A percentile compares a stretch with the other conserved stretches of the same genome.
Conservation (phyloP, 768 basidiomycete species). For the Neoboletus brunneissimus region DNA sequence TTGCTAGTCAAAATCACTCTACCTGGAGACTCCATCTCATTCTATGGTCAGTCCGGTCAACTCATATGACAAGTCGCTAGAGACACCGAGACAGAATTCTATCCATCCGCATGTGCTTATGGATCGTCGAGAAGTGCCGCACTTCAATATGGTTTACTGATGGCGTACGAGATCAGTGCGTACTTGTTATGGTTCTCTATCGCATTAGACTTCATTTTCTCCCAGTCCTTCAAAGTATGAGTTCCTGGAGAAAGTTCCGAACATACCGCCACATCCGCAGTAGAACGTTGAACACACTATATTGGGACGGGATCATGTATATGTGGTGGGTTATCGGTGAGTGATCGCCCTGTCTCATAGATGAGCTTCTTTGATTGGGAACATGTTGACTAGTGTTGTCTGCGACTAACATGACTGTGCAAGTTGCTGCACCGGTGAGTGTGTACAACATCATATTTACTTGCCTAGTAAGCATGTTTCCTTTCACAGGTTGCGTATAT, state of each 20-base stretch:
- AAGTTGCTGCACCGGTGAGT: conserved; percentile 22
- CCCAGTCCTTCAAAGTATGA: conserved; percentile 27
- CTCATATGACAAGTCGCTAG: background rate
- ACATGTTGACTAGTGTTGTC: conserved; percentile 11
- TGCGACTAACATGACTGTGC: conserved; percentile 13
- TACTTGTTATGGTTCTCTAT: background rate
- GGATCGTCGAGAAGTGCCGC: conserved; percentile 13
- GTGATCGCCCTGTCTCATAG: background rate
- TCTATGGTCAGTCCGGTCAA: conserved; percentile 19
- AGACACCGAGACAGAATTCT: conserved; percentile 10
- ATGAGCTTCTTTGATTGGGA: background rate
- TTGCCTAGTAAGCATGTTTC: background rate
- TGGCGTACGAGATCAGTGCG: conserved; percentile 24
- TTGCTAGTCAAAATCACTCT: conserved; percentile 4
- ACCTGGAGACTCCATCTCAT: conserved; percentile 15
- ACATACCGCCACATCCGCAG: conserved; percentile 21
- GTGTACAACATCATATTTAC: too few relatives aligned
- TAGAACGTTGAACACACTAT: conserved; percentile 19
- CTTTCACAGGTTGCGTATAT: conserved; percentile 14
- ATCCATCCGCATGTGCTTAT: conserved; percentile 18
- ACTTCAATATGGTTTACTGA: conserved; percentile 15
- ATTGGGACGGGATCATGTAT: conserved; percentile 29
- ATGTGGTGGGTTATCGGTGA: conserved; percentile 25
- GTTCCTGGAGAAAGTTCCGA: conserved; percentile 22
- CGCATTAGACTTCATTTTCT: background rate